These are phyloP conservation scores for Acacia concinna DNA, from an alignment of 331 rosid genomes.

Conservation along the genomic window DNA sequence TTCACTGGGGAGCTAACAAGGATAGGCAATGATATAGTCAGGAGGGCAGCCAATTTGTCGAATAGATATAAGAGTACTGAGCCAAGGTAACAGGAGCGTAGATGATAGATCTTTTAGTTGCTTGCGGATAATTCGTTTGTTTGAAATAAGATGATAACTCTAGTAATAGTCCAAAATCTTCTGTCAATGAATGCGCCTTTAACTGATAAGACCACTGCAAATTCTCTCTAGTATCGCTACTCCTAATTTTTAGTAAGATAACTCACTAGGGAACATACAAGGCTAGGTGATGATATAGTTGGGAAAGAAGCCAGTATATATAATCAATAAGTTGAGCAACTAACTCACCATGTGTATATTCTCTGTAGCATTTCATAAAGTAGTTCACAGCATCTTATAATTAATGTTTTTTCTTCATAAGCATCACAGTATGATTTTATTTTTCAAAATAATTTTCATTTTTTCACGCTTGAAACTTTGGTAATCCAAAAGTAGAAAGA, in stretches of 20 bases:
- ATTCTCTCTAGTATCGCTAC: background rate
- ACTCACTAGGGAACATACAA: slow-evolving; percentile 9
- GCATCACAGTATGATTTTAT: background rate
- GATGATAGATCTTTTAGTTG: background rate
- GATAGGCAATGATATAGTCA: background rate
- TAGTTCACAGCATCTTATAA: background rate
- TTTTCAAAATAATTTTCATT: background rate
- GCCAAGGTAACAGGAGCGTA: background rate
- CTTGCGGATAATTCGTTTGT: background rate
- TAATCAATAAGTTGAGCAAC: slow-evolving; percentile 14
- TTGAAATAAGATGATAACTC: background rate
- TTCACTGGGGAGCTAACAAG: background rate
- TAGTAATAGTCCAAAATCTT: background rate
- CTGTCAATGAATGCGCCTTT: background rate
- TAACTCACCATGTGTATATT: background rate
- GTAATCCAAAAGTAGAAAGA: background rate
- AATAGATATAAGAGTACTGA: slow-evolving; percentile 1
- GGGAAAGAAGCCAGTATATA: background rate
- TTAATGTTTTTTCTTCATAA: slow-evolving; percentile 1
- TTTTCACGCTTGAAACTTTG: background rate
- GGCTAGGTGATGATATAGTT: background rate
- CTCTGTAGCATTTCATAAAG: background rate
- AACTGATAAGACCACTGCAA: background rate
- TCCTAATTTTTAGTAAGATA: background rate
- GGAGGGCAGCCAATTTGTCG: background rate